Base-by-base conservation (phyloP, 139 green algal species). In the Pseudopediastrum boryanum region DNA sequence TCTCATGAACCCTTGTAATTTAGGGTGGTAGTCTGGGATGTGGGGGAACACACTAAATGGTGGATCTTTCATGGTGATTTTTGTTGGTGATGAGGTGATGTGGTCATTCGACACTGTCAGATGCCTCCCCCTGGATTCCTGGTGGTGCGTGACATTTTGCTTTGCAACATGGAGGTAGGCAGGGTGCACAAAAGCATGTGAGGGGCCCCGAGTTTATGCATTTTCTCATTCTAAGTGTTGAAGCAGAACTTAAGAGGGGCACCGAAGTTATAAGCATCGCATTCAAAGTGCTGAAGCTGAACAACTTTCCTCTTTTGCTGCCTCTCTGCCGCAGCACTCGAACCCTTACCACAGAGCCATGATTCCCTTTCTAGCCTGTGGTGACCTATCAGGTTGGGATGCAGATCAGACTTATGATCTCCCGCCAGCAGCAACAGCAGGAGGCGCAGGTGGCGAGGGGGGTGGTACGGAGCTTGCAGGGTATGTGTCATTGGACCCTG, bases 361-460 rank as follows among this genome's bases (percentile, higher is more conserved):
- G 35, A 31, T 99, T 2, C 95, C 94, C 0, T 99, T 99, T 74
- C 50, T 99, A 27, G 92, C 94, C 9, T 99, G 96, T 78, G 96
- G 95, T 0, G 94, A 98, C 82, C 84, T 99, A 27, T 79, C 46
- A 29, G 96, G 92, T 1, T 98, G 92, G 78, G 96, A 99, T 83
- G 87, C 95, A 12, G 95, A 98, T 75, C 81, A 86, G 38, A 95
- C 84, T 6, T 99, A 99, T 75, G 82, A 92, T 13, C 80, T 98
- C 31, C 66, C 16, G 73, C 80, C 44, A 50, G 63, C 75, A 83
- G 66, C 52, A 67, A 38, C 44, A 75, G 65, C 36, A 39, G 50
- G 16, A 39, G 19, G 19, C 77, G 77, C 63, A 31, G 58, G n/a
- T 48, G 52, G 29, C 65, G 71, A 56, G 52, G 73, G 48, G 61